Evolutionary conservation across 345 rosid genomes (phyloP).

Genomic region (Diplotaxis tenuifolia): DNA sequence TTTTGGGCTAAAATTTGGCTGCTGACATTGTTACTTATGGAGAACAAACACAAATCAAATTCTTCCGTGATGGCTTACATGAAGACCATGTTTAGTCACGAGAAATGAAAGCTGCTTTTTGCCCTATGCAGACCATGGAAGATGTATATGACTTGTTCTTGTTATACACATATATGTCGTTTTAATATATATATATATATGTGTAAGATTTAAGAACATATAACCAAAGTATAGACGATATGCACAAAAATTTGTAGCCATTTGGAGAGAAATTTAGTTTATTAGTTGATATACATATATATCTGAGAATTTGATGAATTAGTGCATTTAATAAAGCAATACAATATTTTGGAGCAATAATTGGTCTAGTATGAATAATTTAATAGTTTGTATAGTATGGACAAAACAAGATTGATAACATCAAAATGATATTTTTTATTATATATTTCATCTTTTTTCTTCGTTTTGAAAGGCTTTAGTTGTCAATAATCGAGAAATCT

Average conservation of each 20-base stretch:
- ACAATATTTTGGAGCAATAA: too few species aligned
- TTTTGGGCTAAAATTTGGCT: too few species aligned
- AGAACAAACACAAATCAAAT: constrained; percentile 18
- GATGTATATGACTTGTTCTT: too few species aligned
- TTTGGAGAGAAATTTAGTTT: background rate
- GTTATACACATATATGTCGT: too few species aligned
- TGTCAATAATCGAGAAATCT: background rate
- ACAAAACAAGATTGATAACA: too few species aligned
- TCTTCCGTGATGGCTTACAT: background rate
- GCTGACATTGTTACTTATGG: background rate
- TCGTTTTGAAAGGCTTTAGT: background rate
- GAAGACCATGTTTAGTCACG: background rate
- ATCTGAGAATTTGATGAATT: background rate
- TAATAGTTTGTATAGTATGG: background rate
- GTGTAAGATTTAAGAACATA: too few species aligned
- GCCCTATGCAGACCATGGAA: background rate
- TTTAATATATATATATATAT: too few species aligned
- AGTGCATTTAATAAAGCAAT: background rate
- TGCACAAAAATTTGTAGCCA: background rate
- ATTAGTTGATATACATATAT: background rate
- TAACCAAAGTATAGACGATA: background rate
- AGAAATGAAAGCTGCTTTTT: background rate
- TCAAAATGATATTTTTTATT: too few species aligned
- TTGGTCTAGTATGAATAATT: background rate
- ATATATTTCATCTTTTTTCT: background rate